Evolutionary conservation across 2,329 filamentous ascomycete genomes (phyloP), one percentile per base, ranked within the genome.

Genomic region (Penicillium glabrum): DNA sequence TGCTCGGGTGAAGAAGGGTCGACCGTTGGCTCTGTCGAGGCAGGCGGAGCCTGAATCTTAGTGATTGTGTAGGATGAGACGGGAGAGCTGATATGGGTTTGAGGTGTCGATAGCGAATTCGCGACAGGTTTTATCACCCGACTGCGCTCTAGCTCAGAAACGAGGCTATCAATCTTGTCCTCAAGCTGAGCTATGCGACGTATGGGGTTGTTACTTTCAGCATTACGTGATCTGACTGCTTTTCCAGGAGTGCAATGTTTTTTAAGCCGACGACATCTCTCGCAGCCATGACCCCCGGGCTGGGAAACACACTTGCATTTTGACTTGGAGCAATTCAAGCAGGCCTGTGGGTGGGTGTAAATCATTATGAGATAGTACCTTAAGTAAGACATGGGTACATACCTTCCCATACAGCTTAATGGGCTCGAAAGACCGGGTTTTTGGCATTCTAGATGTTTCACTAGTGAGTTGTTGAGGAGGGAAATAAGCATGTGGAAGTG

Each of bases 201-300:
- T 27, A 61, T 68, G 4, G 65, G 55, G 10, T 51, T 56, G 3
- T 53, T 54, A 3, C 51, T 45, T 13, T 57, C 62, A 4, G 52
- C 44, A 1, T 52, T 58, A 14, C 65, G 70, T 44, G 69, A 72
- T 35, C 76, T 70, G 2, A 9, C 72, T 61, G 26, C 73, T 65
- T 23, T 64, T 56, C 11, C 75, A 69, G 76, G 75, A 5, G 69
- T 66, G 58, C 79, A 80, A 31, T 73, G 63, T 59, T 75, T 77
- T n/a, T 73, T 70, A 1, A 80, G 61, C 5, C 78, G 77, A 51
- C 72, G 66, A 48, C 79, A 81, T 53, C 79, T 75, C 35, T 57
- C 44, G 43, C 59, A 69, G 47, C 46, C 58, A 33, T 56, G 47
- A 37, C 56, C 57, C 16, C 26, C 50, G 21, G 21, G 45, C 26